Evolutionary conservation across 306 rosid species (phyloP).

Genomic region (Chamaecrista fasciculata): DNA sequence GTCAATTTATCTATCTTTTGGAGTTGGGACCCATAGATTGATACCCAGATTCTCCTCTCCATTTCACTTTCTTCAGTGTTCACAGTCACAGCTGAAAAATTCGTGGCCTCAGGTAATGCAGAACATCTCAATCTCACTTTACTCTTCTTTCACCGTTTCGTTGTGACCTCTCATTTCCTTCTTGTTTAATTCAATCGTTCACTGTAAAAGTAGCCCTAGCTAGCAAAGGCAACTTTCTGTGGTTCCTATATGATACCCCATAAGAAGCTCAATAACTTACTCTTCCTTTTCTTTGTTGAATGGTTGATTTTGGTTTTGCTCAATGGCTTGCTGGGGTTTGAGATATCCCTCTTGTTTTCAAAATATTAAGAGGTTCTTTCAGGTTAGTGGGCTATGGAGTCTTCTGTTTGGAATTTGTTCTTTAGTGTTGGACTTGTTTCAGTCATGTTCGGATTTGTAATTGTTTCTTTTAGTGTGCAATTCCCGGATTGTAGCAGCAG

Average conservation of each 20-base stretch:
- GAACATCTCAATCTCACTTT: too few relatives aligned
- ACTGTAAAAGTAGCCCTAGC: too few relatives aligned
- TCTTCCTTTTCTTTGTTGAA: background rate
- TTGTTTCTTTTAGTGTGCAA: background rate
- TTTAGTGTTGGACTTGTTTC: background rate
- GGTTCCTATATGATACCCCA: background rate
- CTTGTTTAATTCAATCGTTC: too few relatives aligned
- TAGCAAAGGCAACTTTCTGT: too few relatives aligned
- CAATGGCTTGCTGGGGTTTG: constrained; percentile 61
- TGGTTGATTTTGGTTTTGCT: constrained; percentile 24
- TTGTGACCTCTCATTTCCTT: too few relatives aligned
- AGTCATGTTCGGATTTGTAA: background rate
- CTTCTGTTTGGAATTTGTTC: background rate
- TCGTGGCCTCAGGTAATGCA: too few relatives aligned
- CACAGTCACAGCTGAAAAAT: too few relatives aligned
- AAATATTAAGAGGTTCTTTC: constrained; percentile 36
- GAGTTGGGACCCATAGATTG: too few relatives aligned
- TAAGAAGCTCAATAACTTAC: background rate
- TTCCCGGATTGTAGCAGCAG: background rate
- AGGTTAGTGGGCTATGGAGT: constrained; percentile 43
- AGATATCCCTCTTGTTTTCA: constrained; percentile 48
- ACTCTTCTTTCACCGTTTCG: too few relatives aligned
- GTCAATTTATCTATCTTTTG: too few relatives aligned
- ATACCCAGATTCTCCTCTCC: too few relatives aligned
- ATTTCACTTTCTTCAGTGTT: too few relatives aligned